A percentile compares a stretch with the other conserved stretches of the same genome.
phyloP scores from a whole-genome alignment of 75 land plant species.

The Pseudotsuga menziesii region DNA sequence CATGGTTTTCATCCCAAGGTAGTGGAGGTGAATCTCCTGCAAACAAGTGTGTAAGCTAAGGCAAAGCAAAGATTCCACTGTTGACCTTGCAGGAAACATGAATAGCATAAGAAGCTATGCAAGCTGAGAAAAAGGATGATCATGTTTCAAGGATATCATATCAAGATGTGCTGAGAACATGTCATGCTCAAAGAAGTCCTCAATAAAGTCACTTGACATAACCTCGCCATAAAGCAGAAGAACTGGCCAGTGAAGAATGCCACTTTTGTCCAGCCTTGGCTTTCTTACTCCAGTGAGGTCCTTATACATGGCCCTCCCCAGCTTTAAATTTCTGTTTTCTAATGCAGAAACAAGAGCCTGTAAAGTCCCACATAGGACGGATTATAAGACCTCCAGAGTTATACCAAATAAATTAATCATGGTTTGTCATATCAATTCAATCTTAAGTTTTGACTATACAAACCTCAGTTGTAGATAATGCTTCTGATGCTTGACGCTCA shows the following conservation, averaged over 20 bases:
- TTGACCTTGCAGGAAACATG: background rate
- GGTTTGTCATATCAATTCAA: background rate
- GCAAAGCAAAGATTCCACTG: constrained; percentile 12
- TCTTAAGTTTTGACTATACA: background rate
- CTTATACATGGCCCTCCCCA: constrained; percentile 66
- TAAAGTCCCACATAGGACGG: constrained; percentile 3
- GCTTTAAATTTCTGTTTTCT: constrained; percentile 49
- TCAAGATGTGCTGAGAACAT: constrained; percentile 80
- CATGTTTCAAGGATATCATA: constrained; percentile 65
- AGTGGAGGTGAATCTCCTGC: constrained; percentile 60
- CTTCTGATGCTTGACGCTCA: constrained; percentile 35
- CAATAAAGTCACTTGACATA: constrained; percentile 93
- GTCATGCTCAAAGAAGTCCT: constrained; percentile 91
- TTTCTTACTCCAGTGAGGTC: constrained; percentile 71
- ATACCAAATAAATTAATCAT: background rate
- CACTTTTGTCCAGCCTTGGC: constrained; percentile 67
- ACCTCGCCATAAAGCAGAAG: constrained; percentile 88
- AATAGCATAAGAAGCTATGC: background rate
- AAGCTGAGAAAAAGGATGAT: background rate
- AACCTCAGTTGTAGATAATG: constrained; percentile 63
- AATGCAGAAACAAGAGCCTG: constrained; percentile 64
- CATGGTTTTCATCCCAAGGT: constrained; percentile 74
- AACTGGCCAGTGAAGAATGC: constrained; percentile 98
- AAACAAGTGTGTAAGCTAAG: constrained; percentile 70
- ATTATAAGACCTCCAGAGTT: background rate